Evolutionary conservation across 2,329 filamentous ascomycete genomes (phyloP).

Genomic region (Plenodomus lindquistii): DNA sequence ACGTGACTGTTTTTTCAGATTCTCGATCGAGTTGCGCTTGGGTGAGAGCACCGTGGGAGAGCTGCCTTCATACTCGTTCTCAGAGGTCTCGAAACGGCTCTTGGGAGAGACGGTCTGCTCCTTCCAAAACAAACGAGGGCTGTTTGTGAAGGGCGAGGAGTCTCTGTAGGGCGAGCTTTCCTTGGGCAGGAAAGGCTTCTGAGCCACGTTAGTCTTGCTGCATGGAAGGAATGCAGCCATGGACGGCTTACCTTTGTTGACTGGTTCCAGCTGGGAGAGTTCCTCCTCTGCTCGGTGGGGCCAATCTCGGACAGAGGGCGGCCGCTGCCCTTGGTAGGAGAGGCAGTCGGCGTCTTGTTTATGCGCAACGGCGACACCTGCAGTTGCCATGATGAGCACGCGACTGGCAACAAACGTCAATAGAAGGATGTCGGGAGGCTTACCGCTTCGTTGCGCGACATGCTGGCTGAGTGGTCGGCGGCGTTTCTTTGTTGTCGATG

Average conservation of each 20-base stretch:
- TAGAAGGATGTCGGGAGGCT: slow-evolving; percentile 13
- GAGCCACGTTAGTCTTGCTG: slow-evolving; percentile 30
- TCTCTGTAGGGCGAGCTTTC: slow-evolving; percentile 80
- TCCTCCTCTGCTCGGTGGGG: slow-evolving; percentile 81
- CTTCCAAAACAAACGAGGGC: slow-evolving; percentile 91
- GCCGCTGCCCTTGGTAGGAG: slow-evolving; percentile 65
- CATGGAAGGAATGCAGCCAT: slow-evolving; percentile 10
- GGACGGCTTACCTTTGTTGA: slow-evolving; percentile 62
- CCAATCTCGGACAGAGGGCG: slow-evolving; percentile 84
- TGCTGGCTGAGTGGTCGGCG: slow-evolving; percentile 21
- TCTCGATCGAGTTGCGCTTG: slow-evolving; percentile 88
- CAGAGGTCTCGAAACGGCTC: slow-evolving; percentile 61
- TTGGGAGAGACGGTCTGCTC: slow-evolving; percentile 65
- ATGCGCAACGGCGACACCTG: slow-evolving; percentile 80
- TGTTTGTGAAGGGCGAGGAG: slow-evolving; percentile 74
- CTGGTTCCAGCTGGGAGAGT: slow-evolving; percentile 90
- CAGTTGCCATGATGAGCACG: slow-evolving; percentile 12
- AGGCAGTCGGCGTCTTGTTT: slow-evolving; percentile 67
- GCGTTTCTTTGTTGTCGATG: slow-evolving; percentile 20
- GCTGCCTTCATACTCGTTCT: slow-evolving; percentile 64
- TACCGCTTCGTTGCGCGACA: slow-evolving; percentile 49
- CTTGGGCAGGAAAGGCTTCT: slow-evolving; percentile 71
- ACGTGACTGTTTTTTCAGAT: slow-evolving; percentile 88
- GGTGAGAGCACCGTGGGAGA: slow-evolving; percentile 69
- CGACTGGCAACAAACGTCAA: not conserved